Base-by-base conservation (phyloP, 1,284 basidiomycete species). In the Ceratobasidium sp. region DNA sequence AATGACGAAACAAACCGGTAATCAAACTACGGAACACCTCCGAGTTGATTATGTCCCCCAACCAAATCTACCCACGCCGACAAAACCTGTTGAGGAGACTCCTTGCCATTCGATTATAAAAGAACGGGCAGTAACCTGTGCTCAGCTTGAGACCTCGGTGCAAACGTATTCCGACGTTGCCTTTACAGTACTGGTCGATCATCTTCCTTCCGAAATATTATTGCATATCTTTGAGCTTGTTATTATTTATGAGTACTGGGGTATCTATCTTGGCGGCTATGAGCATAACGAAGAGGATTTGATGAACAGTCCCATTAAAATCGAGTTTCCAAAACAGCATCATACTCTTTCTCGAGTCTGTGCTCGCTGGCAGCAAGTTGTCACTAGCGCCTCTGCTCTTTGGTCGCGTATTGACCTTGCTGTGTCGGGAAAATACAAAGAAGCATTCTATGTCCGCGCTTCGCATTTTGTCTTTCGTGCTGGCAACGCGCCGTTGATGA, bases 371-470 rank as follows among this genome's bases (percentile, higher is more conserved):
- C 42, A 23, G 4, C 70, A 61, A 15, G 23, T 61, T n/a, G 20
- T 60, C 1, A 28, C 23, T 4, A n/a, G n/a, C n/a, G 33, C 40
- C 0, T 18, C 55, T 46, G 7, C 23, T 18, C 55, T 72, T 10
- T 72, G 70, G 70, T 72, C 70, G 12, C 70, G 26, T 20, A 61
- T 72, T 26, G 42, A 72, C 12, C 55, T 72, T 3, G 23, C 44
- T 5, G 13, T 42, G 15, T 39, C 15, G 1, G 68, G 33, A 28
- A 0, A 2, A 13, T n/a, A 33, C 23, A 40, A 1, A 7, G 39
- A n/a, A 1, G 3, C n/a, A 18, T 70, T 70, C n/a, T 70, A 40
- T 13, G 15, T 13, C n/a, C 53, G 53, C 13, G 68, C 68, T 13
- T 42, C 51, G n/a, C 28, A 42, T 13, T 44, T 40, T 13, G 2